A percentile compares a stretch with the other conserved stretches of the same genome.
Conservation (phyloP, 2,329 filamentous ascomycete genomes). For the Fusarium newnesense region DNA sequence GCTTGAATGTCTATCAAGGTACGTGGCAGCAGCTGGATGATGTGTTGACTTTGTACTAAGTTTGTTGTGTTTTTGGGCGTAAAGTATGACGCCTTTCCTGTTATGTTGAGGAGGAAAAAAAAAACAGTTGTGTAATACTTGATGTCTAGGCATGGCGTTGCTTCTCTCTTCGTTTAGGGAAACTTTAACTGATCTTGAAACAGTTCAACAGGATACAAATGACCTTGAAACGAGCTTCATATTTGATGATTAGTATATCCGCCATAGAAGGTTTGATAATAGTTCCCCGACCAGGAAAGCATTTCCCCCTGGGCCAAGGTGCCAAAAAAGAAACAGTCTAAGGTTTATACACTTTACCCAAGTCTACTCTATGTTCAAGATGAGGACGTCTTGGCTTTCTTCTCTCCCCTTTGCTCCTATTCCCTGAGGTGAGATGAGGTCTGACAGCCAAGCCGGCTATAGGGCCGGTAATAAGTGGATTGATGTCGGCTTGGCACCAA, state of each 20-base stretch:
- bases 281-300: background rate
- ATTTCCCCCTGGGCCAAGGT: no score
- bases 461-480: background rate
- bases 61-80: background rate
- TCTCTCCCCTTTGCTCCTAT: background rate
- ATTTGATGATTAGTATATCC: accelerated
- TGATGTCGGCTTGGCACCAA: background rate
- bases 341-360: accelerated
- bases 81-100: background rate
- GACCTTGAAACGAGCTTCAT: background rate
- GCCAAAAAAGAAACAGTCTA: background rate
- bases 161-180: background rate
- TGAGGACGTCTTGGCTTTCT: no score
- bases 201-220: background rate
- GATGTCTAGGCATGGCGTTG: no score
- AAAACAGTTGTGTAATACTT: no score
- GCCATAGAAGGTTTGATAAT: background rate
- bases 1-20: background rate
- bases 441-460: background rate
- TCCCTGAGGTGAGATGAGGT: background rate
- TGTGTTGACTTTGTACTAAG: background rate
- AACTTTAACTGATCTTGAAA: background rate
- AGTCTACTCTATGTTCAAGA: background rate
- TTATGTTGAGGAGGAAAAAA: no score
- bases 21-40: accelerated